phyloP scores from a whole-genome alignment of 306 rosid genomes.

The Dryas alaskensis region DNA sequence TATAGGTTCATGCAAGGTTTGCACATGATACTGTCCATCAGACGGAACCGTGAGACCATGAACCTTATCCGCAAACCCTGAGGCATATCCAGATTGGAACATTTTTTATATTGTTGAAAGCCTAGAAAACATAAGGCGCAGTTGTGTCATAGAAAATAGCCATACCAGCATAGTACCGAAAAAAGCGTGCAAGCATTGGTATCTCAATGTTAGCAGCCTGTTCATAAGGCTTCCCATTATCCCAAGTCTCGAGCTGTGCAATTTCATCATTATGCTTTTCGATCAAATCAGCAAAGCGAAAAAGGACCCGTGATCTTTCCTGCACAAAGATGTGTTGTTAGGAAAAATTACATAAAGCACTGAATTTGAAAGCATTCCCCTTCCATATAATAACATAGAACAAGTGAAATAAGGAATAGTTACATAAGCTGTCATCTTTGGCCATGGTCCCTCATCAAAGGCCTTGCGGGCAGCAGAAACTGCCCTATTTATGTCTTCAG shows the following conservation, averaged over 20 bases:
- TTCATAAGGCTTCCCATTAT: conserved; percentile 86
- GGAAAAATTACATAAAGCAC: background rate
- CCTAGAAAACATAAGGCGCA: background rate
- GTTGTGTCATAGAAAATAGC: background rate
- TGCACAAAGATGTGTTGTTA: conserved; percentile 23
- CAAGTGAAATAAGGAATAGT: conserved; percentile 18
- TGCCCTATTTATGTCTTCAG: conserved; percentile 78
- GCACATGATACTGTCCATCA: conserved; percentile 70
- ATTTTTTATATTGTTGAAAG: background rate
- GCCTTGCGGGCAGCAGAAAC: conserved; percentile 88
- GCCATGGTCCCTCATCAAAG: conserved; percentile 93
- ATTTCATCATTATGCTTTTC: conserved; percentile 71
- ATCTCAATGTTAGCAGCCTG: conserved; percentile 64
- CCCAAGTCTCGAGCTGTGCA: conserved; percentile 93
- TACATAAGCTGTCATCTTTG: conserved; percentile 87
- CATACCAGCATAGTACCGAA: conserved; percentile 87
- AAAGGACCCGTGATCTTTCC: conserved; percentile 65
- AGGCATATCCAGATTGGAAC: background rate
- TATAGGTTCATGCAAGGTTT: conserved; percentile 90
- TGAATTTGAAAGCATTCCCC: background rate
- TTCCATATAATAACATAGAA: background rate
- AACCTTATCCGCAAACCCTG: conserved; percentile 97
- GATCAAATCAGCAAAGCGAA: conserved; percentile 78
- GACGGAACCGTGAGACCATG: conserved; percentile 88
- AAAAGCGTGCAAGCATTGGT: conserved; percentile 62